Evolutionary conservation across 2,329 filamentous ascomycete genomes (phyloP).

Genomic region (Sporothrix globosa): DNA sequence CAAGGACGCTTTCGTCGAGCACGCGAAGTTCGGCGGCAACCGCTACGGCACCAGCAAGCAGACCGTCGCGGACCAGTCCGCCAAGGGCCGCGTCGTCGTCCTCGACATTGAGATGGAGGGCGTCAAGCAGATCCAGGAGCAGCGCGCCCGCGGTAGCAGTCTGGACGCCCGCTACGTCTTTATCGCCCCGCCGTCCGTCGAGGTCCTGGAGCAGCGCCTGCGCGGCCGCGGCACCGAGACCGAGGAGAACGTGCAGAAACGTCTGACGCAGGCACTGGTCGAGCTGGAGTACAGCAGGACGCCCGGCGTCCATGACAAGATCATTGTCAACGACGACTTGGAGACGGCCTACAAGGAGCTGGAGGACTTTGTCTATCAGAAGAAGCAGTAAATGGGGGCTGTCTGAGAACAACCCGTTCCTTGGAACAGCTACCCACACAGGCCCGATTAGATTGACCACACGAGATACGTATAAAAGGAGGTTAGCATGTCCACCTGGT

Average conservation of each 20-base stretch:
- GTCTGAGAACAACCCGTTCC: neutral
- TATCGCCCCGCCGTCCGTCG: slow-evolving; percentile 75
- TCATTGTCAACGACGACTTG: slow-evolving; percentile 49
- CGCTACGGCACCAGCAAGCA: slow-evolving; percentile 81
- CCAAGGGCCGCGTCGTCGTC: slow-evolving; percentile 74
- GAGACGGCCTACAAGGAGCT: slow-evolving; percentile 57
- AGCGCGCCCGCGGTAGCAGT: slow-evolving; percentile 53
- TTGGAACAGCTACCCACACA: neutral
- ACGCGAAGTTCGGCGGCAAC: slow-evolving; percentile 83
- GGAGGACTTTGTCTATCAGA: slow-evolving; percentile 54
- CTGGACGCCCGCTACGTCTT: slow-evolving; percentile 81
- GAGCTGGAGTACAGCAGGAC: slow-evolving; percentile 75
- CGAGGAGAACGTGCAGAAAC: slow-evolving; percentile 70
- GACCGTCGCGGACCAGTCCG: slow-evolving; percentile 65
- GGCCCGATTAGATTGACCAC: too few relatives aligned
- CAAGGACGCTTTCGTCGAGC: slow-evolving; percentile 77
- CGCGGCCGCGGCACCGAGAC: slow-evolving; percentile 77
- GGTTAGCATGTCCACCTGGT: neutral
- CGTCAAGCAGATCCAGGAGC: slow-evolving; percentile 77
- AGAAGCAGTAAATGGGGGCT: slow-evolving; percentile 21
- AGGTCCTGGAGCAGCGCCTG: slow-evolving; percentile 73
- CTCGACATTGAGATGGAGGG: slow-evolving; percentile 98
- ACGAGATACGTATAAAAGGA: neutral
- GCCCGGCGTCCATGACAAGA: slow-evolving; percentile 58
- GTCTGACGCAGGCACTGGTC: slow-evolving; percentile 70